A percentile compares a stretch with the other conserved stretches of the same genome.
phyloP scores from a whole-genome alignment of 1,284 basidiomycete genomes.

The Melampsora larici-populina region DNA sequence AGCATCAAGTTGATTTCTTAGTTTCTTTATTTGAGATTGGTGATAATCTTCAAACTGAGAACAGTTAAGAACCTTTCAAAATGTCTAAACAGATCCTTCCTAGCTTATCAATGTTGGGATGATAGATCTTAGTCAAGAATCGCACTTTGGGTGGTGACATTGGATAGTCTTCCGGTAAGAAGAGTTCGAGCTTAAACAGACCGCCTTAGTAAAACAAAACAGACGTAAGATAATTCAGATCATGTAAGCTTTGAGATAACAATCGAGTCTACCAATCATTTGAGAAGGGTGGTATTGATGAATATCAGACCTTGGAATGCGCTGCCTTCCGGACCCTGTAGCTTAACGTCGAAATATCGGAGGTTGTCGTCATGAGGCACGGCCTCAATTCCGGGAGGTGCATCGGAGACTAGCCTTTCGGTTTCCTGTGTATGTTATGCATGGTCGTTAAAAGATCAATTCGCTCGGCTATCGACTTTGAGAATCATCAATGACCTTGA shows the following conservation, averaged over 20 bases:
- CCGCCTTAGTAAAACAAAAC: slow-evolving; percentile 64
- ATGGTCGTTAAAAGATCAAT: neutral
- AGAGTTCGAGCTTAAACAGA: slow-evolving; percentile 89
- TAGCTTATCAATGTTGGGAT: slow-evolving; percentile 99
- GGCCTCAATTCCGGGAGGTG: slow-evolving; percentile 91
- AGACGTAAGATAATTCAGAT: slow-evolving; percentile 25
- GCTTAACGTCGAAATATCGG: slow-evolving; percentile 96
- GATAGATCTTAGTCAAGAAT: slow-evolving; percentile 99
- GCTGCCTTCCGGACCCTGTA: slow-evolving; percentile 86
- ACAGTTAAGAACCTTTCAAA: slow-evolving; percentile 68
- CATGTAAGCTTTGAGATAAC: neutral
- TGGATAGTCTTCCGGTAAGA: slow-evolving; percentile 97
- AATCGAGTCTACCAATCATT: neutral
- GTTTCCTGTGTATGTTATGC: slow-evolving; percentile 69
- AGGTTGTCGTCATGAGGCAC: slow-evolving; percentile 94
- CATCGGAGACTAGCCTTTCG: slow-evolving; percentile 88
- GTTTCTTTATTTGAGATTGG: neutral
- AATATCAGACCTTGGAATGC: slow-evolving; percentile 74
- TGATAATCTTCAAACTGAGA: neutral
- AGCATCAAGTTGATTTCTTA: neutral
- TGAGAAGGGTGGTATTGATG: neutral
- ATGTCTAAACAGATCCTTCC: slow-evolving; percentile 98
- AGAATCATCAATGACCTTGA: slow-evolving; percentile 20
- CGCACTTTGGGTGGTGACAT: slow-evolving; percentile 99
- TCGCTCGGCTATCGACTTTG: neutral